A percentile compares a stretch with the other conserved stretches of the same genome.
These are phyloP conservation scores for Aspergillus caelatus DNA, from an alignment of 2,329 filamentous ascomycete species.

Conservation along the genomic window DNA sequence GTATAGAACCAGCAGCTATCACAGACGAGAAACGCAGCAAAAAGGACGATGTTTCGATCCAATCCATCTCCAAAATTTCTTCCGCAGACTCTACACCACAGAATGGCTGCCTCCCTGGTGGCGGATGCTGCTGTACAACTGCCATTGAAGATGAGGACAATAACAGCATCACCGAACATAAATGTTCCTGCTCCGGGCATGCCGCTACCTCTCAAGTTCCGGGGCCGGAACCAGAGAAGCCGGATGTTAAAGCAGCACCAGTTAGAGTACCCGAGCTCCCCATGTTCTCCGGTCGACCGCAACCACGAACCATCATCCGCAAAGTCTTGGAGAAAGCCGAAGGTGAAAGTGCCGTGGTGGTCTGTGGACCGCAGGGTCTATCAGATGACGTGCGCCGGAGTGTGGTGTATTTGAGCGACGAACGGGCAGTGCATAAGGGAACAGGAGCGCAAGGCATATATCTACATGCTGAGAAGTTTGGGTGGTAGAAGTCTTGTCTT, in stretches of 20 bases:
- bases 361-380: constrained; percentile 61
- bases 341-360: constrained; percentile 65
- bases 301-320: constrained; percentile 55
- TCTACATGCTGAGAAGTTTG: constrained; percentile 62
- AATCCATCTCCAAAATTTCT: constrained; percentile 15
- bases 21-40: constrained; percentile 17
- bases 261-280: constrained; percentile 14
- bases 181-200: constrained; percentile 41
- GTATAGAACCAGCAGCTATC: background rate
- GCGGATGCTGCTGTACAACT: constrained; percentile 52
- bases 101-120: constrained; percentile 28
- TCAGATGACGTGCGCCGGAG: constrained; percentile 58
- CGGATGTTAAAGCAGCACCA: constrained; percentile 3
- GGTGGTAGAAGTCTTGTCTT: constrained; percentile 33
- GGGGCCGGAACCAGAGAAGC: background rate
- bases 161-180: constrained; percentile 36
- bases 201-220: constrained; percentile 17
- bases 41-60: constrained; percentile 29
- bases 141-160: constrained; percentile 51
- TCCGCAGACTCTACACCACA: constrained; percentile 12
- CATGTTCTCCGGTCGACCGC: constrained; percentile 56
- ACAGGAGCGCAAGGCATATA: constrained; percentile 67
- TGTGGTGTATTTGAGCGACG: constrained; percentile 62
- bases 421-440: constrained; percentile 68
- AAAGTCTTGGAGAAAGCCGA: constrained; percentile 59